Conservation (phyloP, 805 yeast genomes). For the Ogataea glucozyma region DNA sequence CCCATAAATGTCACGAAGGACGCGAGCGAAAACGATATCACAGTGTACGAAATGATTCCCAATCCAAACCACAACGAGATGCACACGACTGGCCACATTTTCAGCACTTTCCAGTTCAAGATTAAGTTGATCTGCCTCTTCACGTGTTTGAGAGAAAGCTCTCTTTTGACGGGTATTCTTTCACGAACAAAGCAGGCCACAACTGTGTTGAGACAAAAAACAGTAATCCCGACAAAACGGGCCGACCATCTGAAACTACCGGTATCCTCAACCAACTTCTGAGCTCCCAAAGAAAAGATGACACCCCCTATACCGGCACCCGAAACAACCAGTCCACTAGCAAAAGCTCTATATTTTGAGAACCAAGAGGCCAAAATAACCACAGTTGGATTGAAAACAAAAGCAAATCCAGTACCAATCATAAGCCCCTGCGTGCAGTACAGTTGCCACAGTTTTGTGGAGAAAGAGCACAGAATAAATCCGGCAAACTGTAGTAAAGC, state of each 20-base stretch:
- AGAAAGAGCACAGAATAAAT: constrained; percentile 52
- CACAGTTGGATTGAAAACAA: constrained; percentile 54
- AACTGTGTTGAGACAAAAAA: constrained; percentile 39
- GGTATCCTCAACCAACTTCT: constrained; percentile 39
- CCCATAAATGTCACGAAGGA: constrained; percentile 53
- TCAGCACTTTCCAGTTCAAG: constrained; percentile 19
- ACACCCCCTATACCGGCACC: constrained; percentile 49
- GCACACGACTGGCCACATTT: constrained; percentile 19
- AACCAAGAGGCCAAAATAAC: constrained; percentile 57
- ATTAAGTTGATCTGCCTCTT: constrained; percentile 15
- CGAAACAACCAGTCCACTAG: constrained; percentile 39
- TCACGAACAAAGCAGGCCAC: constrained; percentile 48
- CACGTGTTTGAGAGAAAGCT: constrained; percentile 9
- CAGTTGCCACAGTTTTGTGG: constrained; percentile 50
- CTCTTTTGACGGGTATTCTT: constrained; percentile 33
- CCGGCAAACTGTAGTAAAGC: constrained; percentile 46
- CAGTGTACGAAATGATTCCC: constrained; percentile 42
- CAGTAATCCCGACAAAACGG: constrained; percentile 42
- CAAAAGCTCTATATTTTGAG: constrained; percentile 44
- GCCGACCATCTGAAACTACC: constrained; percentile 47
- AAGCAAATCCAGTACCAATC: constrained; percentile 50
- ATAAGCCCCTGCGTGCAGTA: constrained; percentile 54
- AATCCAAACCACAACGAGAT: constrained; percentile 34
- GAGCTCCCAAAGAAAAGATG: constrained; percentile 35
- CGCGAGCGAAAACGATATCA: constrained; percentile 48